A percentile compares a stretch with the other conserved stretches of the same genome.
Conservation (phyloP, 2,329 filamentous ascomycete species). For the Leptosphaerulina australis region DNA sequence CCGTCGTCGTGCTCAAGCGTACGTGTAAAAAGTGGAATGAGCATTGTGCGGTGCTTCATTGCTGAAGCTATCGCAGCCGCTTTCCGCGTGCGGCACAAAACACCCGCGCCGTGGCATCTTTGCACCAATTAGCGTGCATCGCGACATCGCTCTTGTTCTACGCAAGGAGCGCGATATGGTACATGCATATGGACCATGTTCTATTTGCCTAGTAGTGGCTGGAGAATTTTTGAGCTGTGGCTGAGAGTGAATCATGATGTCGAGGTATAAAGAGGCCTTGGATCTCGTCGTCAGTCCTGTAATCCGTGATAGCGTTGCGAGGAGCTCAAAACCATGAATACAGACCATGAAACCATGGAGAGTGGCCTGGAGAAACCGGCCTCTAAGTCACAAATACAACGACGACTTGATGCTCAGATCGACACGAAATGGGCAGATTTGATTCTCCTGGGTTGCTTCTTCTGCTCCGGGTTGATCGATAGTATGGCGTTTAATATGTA, state of each 20-base stretch:
- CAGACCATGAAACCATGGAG: constrained; percentile 4
- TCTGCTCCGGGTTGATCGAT: constrained; percentile 57
- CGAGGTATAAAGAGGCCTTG: constrained; percentile 8
- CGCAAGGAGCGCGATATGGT: constrained; percentile 10
- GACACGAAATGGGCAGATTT: constrained; percentile 25
- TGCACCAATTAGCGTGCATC: constrained; percentile 19
- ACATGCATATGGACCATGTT: background rate
- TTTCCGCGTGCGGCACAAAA: constrained; percentile 8
- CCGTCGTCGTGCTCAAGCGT: background rate
- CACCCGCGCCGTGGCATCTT: constrained; percentile 9
- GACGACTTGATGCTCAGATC: constrained; percentile 18
- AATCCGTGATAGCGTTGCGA: background rate
- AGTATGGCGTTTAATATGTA: constrained; percentile 57
- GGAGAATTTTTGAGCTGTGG: constrained; percentile 16
- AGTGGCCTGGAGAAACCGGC: constrained; percentile 5
- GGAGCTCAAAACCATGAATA: background rate
- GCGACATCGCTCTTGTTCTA: constrained; percentile 10
- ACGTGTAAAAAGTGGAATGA: background rate
- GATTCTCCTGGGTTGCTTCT: constrained; percentile 52
- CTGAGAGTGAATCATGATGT: constrained; percentile 3
- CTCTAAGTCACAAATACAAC: constrained; percentile 11
- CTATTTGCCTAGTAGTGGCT: constrained; percentile 4
- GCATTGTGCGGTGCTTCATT: background rate
- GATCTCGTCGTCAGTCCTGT: background rate
- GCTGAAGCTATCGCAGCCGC: background rate